Evolutionary conservation across 2,329 filamentous ascomycete species (phyloP), one percentile per base, ranked within the genome.

Genomic region (Corinectria fuckeliana): DNA sequence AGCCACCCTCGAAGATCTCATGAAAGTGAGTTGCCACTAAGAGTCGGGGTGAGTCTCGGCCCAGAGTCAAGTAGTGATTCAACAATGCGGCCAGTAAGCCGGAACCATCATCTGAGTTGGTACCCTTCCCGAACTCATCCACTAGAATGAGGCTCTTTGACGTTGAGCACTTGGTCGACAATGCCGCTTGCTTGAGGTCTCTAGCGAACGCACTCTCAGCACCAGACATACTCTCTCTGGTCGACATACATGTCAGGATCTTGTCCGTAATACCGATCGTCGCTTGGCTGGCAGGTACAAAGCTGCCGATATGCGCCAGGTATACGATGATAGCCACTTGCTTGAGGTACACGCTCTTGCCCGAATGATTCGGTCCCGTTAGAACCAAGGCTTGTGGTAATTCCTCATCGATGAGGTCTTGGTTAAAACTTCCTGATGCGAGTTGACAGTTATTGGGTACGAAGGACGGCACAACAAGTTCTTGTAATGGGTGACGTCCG

Each of bases 301-400:
- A 98, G 73, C 92, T 94, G 50, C 95, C 95, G 52, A 97, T 86
- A 71, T 99, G 95, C 0, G 95, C 92, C 75, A 99, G 84, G 72
- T 95, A 97, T 13, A 96, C 88, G 58, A 97, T 95, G 49, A 97
- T 79, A 4, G 93, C 95, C 28, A 92, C 86, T 74, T 99, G 94
- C 75, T 96, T 99, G 72, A 98, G 83, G 75, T 97, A 98, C 0
- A 98, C 87, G 67, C 93, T 98, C 75, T 99, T 99, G 0, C 95
- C 95, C 0, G 95, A 98, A 73, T 95, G 96, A 68, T 99, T 99
- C 4, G 95, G 93, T 0, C 95, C 95, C 0, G 95, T 98, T 69
- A 99, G 76, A 5, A 97, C 79, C 11, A 97, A 74, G 77, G 92
- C 89, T 64, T 85, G 92, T 11, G 66, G 62, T 3, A 50, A 39